Evolutionary conservation across 257 asterid species (phyloP), one percentile per base, ranked within the genome.

Genomic region (Parsonsia alboflavescens): DNA sequence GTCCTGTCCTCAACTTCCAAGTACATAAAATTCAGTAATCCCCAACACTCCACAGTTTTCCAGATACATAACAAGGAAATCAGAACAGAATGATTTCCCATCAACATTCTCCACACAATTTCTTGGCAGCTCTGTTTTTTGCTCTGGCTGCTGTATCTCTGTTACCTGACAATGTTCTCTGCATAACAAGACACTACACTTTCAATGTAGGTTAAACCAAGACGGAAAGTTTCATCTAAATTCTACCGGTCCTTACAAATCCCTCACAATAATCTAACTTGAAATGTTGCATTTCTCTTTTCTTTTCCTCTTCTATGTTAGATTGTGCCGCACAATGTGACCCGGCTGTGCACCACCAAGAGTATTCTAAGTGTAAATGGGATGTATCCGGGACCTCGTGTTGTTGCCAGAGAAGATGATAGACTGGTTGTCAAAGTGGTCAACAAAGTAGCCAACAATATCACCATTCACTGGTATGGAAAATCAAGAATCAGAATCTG

Each of bases 381-480:
- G 3, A 80, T 33, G 62, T 86, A 79, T 77, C 96, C 96, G 0
- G 96, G 96, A 28, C 96, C 93, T 57, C 85, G 80, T 15, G 74
- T 89, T 44, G 57, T 88, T 30, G 96, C 91, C 12, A 83, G 89
- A 71, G 96, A 89, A 73, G 93, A 89, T 7, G 96, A 89, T 70
- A 85, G n/a, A 58, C 82, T 89, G 30, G 19, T 89, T 6, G 82
- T 88, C n/a, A 85, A 83, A 79, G 91, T 89, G 69, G 73, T 86
- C 74, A 89, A 88, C 80, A 79, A 79, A 3, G 89, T 83, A 69
- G 53, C 85, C 1, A 86, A 86, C 84, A 89, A 89, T 30, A 62
- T 89, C 21, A 80, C 85, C 4, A 80, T 89, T 74, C 96, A 89
- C 74, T 89, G 96, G 96, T 89, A 80, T 65, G 88, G 17, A 36